phyloP scores from a whole-genome alignment of 108 stramenopile genomes.

The Cyclotella kingstonii region DNA sequence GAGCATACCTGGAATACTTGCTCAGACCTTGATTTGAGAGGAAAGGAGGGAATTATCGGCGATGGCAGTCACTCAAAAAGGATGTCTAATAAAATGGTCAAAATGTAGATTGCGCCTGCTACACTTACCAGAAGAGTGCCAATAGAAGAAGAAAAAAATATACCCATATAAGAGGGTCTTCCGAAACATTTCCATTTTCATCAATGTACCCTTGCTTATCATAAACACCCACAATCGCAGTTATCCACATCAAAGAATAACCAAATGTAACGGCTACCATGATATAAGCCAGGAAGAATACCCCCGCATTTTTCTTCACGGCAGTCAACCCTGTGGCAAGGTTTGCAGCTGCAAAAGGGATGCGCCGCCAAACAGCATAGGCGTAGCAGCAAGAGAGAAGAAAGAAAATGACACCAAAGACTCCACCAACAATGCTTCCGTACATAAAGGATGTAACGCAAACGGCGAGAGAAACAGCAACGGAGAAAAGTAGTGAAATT shows the following conservation, averaged over 20 bases:
- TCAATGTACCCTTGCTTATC: conserved; percentile 5
- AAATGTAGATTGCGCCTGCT: background rate
- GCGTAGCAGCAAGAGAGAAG: conserved; percentile 62
- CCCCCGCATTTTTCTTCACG: conserved; percentile 58
- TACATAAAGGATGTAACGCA: conserved; percentile 39
- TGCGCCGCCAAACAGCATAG: conserved; percentile 60
- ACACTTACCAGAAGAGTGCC: conserved; percentile 34
- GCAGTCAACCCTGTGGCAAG: conserved; percentile 62
- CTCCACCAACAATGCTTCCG: conserved; percentile 39
- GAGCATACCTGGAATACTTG: conserved; percentile 26
- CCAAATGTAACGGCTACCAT: conserved; percentile 51
- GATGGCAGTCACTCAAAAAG: background rate
- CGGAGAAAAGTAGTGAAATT: conserved; percentile 53
- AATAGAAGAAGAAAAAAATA: conserved; percentile 34
- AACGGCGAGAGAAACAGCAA: conserved; percentile 33
- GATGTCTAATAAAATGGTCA: background rate
- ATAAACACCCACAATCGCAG: conserved; percentile 37
- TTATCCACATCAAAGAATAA: conserved; percentile 66
- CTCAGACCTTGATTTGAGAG: conserved; percentile 29
- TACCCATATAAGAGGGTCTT: conserved; percentile 11
- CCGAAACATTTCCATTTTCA: conserved; percentile 7
- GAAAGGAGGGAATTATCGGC: background rate
- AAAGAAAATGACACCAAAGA: conserved; percentile 54
- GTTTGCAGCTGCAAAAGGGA: conserved; percentile 82
- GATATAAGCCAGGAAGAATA: conserved; percentile 50